These are phyloP conservation scores for Suillus weaverae DNA, from an alignment of 768 basidiomycete species.

Conservation along the genomic window DNA sequence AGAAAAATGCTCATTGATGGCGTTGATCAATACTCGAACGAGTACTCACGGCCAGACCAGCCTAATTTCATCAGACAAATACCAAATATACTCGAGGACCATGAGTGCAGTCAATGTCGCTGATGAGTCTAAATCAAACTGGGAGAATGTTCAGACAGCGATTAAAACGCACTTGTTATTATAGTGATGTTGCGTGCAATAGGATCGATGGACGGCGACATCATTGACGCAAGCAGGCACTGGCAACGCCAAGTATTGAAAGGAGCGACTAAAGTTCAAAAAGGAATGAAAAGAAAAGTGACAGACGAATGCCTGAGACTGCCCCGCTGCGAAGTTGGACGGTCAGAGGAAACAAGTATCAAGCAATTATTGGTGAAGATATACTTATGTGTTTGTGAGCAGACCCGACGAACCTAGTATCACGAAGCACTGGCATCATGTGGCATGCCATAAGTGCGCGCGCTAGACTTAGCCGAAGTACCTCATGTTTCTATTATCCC, in stretches of 20 bases:
- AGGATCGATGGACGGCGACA: neutral
- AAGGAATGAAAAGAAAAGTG: neutral
- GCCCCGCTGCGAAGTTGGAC: neutral
- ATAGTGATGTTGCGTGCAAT: neutral
- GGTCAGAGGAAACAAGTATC: neutral
- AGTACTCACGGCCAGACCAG: conserved; percentile 25
- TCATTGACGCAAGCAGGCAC: neutral
- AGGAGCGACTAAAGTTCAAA: conserved; percentile 4
- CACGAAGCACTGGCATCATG: neutral
- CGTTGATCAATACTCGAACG: neutral
- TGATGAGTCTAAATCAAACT: neutral
- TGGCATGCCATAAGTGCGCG: neutral
- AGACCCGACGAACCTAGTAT: neutral
- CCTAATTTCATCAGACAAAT: conserved; percentile 17
- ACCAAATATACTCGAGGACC: conserved; percentile 16
- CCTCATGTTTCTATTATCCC: neutral
- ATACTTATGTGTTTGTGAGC: neutral
- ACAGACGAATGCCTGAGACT: neutral
- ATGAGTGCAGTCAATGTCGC: conserved; percentile 16
- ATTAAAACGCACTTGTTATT: neutral
- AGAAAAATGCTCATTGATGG: neutral
- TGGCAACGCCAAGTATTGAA: neutral
- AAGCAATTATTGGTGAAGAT: neutral
- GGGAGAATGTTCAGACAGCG: neutral
- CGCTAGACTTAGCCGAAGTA: neutral